phyloP scores from a whole-genome alignment of 139 green algal genomes.

The Volvox reticuliferus region DNA sequence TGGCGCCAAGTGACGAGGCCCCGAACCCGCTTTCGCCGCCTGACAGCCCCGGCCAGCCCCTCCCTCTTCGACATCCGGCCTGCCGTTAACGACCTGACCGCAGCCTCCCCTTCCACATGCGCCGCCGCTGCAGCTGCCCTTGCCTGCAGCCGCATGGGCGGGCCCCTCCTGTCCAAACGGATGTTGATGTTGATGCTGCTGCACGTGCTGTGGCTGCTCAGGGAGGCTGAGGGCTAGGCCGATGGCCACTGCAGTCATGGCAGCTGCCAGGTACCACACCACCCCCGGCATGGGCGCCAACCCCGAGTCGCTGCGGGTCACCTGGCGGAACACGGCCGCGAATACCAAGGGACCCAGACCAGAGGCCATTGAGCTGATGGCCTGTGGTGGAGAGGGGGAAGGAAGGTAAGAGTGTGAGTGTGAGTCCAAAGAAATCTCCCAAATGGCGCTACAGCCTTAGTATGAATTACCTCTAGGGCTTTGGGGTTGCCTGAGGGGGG shows the following conservation, averaged over 20 bases:
- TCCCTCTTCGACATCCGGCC: not conserved
- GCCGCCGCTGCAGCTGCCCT: not conserved
- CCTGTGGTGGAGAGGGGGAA: slow-evolving; percentile 25
- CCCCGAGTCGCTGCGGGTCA: slow-evolving; percentile 65
- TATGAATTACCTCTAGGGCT: too few relatives aligned
- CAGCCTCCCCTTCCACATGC: not conserved
- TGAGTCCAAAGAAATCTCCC: too few relatives aligned
- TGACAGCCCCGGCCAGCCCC: not conserved
- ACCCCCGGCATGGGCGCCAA: slow-evolving; percentile 68
- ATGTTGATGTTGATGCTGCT: not conserved
- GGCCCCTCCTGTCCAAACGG: not conserved
- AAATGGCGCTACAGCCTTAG: too few relatives aligned
- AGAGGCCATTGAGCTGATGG: slow-evolving; percentile 72
- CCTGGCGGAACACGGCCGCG: slow-evolving; percentile 75
- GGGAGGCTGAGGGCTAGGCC: not conserved
- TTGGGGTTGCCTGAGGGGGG: too few relatives aligned
- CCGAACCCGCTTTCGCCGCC: not conserved
- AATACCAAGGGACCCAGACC: slow-evolving; percentile 81
- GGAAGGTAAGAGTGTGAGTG: not conserved
- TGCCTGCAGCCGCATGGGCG: not conserved
- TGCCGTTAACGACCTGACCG: too few relatives aligned
- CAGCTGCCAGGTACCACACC: slow-evolving; percentile 42
- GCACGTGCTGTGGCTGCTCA: not conserved
- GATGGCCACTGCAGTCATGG: slow-evolving; percentile 19
- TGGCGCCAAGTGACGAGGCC: too few relatives aligned